phyloP scores from a whole-genome alignment of 345 rosid genomes.

The Eucalyptus curtisii region DNA sequence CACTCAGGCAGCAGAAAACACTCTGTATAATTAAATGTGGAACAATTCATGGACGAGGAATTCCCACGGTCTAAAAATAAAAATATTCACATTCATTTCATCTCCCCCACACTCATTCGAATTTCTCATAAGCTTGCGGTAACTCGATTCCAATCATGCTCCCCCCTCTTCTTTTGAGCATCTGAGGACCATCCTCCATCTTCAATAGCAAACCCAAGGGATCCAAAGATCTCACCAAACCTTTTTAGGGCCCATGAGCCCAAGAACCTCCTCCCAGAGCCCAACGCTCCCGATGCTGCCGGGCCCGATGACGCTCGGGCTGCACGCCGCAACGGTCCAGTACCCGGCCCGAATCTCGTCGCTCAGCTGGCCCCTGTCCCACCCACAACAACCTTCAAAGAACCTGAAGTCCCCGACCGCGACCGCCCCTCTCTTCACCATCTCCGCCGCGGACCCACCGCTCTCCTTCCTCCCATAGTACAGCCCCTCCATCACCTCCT shows the following conservation, averaged over 20 bases:
- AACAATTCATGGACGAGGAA: neutral
- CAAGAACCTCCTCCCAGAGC: constrained; percentile 72
- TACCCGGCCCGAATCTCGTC: constrained; percentile 76
- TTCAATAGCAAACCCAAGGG: neutral
- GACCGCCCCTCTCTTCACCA: constrained; percentile 60
- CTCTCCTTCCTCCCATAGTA: constrained; percentile 74
- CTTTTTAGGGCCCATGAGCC: constrained; percentile 52
- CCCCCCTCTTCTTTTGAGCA: neutral
- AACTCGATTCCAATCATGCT: neutral
- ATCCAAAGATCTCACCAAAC: constrained; percentile 19
- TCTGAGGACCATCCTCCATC: neutral
- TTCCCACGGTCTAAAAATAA: neutral
- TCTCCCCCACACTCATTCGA: neutral
- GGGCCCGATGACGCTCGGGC: constrained; percentile 62
- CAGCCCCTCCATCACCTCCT: constrained; percentile 69
- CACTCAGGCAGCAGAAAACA: neutral
- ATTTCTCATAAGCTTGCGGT: neutral
- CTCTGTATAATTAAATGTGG: neutral
- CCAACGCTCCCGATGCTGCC: constrained; percentile 18
- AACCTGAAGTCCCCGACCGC: constrained; percentile 69
- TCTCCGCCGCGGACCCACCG: constrained; percentile 69
- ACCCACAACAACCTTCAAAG: constrained; percentile 81
- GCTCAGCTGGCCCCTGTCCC: constrained; percentile 68
- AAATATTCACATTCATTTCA: neutral
- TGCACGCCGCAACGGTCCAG: constrained; percentile 80